Percentiles rank a stretch among this genome's conserved stretches.
These are phyloP conservation scores for Komagataella populi DNA, from an alignment of 805 yeast genomes.

Conservation along the genomic window DNA sequence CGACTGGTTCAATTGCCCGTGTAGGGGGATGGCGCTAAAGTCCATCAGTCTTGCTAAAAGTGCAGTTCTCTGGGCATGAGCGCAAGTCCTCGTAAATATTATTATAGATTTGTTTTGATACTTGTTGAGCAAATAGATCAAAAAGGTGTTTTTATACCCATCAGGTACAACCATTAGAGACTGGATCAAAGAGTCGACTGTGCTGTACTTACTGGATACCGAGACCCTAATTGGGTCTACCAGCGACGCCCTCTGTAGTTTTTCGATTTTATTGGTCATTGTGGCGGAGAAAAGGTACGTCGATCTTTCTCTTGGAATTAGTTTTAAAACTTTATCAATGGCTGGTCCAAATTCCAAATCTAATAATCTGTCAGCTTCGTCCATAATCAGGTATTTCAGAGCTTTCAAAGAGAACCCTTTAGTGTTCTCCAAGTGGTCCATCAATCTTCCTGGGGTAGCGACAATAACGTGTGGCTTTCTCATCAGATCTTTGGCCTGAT, in stretches of 20 bases:
- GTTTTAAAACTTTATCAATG: constrained; percentile 68
- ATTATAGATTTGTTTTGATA: constrained; percentile 74
- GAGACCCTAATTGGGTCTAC: constrained; percentile 83
- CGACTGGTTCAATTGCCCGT: constrained; percentile 81
- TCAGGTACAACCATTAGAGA: constrained; percentile 83
- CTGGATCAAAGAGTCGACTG: constrained; percentile 89
- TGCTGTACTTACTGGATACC: constrained; percentile 77
- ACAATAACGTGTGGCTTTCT: constrained; percentile 89
- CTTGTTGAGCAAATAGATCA: constrained; percentile 76
- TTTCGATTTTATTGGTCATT: constrained; percentile 89
- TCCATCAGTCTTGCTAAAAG: constrained; percentile 69
- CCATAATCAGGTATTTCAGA: constrained; percentile 78
- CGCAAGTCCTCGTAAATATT: constrained; percentile 88
- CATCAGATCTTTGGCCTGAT: constrained; percentile 88
- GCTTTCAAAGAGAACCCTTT: constrained; percentile 76
- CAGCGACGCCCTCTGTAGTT: constrained; percentile 85
- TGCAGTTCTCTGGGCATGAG: constrained; percentile 87
- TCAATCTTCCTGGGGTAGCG: constrained; percentile 82
- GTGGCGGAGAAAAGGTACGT: constrained; percentile 92
- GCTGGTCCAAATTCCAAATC: constrained; percentile 98
- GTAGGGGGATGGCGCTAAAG: constrained; percentile 83
- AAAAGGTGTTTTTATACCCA: constrained; percentile 80
- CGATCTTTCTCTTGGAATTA: constrained; percentile 75
- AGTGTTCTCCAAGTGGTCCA: constrained; percentile 90
- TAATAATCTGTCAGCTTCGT: constrained; percentile 90